Evolutionary conservation across 2,329 filamentous ascomycete species (phyloP), one percentile per base, ranked within the genome.

Genomic region (Pestalotiopsis sp.): DNA sequence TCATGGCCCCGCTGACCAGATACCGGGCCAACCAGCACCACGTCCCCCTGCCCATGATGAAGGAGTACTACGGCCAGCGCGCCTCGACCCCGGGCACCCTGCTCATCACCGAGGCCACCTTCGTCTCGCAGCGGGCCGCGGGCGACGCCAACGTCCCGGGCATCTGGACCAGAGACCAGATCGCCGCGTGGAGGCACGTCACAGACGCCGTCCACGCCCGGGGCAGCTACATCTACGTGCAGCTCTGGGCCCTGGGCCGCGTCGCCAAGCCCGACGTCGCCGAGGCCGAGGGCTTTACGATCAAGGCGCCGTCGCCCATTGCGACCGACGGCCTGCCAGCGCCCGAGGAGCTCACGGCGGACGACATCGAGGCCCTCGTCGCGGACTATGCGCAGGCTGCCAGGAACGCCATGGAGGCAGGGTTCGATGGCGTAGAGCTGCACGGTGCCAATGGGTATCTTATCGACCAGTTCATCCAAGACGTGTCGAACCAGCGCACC

Each of bases 381-480:
- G 75, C 78, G 0, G 87, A 87, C 0, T 93, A 86, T 77, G 86
- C 83, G 0, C 82, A 80, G 0, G 86, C 87, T 0, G 80, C 85
- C 0, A 82, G 83, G 71, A 83, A 88, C 11, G 86, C 91, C 0
- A 77, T 93, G 0, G 81, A 83, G 64, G 89, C 88, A 0, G 92
- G 92, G 0, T 91, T 91, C 39, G 92, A 95, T 73, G 90, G 88
- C 0, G 87, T 95, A 60, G 92, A 95, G 71, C 76, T 84, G 3
- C 84, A 87, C 62, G 84, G 77, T 0, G 87, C 86, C 0, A 89
- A 90, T 68, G 88, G 88, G 0, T 92, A 91, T 70, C 80, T 92
- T 0, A 76, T 90, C 6, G 88, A 89, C 65, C 87, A 90, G 62
- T 92, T 88, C 17, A 61, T 66, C 0, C 86, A 83, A 11, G 82